phyloP scores from a whole-genome alignment of 768 basidiomycete species.

The Sporobolomyces phaffii region DNA sequence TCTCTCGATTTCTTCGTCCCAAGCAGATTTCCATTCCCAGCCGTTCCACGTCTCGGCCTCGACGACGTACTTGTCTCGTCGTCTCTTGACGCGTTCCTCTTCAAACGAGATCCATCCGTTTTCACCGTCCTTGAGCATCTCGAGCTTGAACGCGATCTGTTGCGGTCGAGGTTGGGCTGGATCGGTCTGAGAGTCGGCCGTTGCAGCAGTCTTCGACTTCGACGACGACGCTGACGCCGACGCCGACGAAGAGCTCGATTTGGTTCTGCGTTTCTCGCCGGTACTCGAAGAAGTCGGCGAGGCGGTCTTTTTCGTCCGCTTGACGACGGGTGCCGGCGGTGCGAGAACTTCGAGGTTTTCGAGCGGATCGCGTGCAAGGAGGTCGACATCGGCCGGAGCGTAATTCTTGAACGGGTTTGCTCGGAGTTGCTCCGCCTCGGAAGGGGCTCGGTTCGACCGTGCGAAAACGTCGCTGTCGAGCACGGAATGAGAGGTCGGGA shows the following conservation, averaged over 20 bases:
- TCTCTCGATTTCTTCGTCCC: conserved; percentile 10
- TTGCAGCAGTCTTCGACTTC: neutral
- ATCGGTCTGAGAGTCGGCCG: too few species aligned
- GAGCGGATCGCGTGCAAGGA: conserved; percentile 20
- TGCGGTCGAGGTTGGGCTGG: conserved; percentile 16
- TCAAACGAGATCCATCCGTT: conserved; percentile 62
- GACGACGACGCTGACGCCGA: neutral
- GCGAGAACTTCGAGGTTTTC: conserved; percentile 32
- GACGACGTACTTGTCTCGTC: neutral
- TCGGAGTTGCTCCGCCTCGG: conserved; percentile 49
- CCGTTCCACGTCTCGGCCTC: conserved; percentile 21
- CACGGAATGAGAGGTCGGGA: neutral
- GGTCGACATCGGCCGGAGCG: conserved; percentile 40
- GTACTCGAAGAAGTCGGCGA: neutral
- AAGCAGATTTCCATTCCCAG: conserved; percentile 21
- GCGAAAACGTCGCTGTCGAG: conserved; percentile 28
- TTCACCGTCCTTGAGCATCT: conserved; percentile 63
- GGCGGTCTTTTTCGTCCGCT: neutral
- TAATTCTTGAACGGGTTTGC: conserved; percentile 50
- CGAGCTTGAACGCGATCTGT: conserved; percentile 44
- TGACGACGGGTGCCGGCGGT: conserved; percentile 31
- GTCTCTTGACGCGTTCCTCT: conserved; percentile 56
- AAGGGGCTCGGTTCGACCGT: conserved; percentile 34
- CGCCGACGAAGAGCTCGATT: too few species aligned
- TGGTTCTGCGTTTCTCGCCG: too few species aligned